These are phyloP conservation scores for Ilyonectria destructans DNA, from an alignment of 2,329 filamentous ascomycete species.

Conservation along the genomic window DNA sequence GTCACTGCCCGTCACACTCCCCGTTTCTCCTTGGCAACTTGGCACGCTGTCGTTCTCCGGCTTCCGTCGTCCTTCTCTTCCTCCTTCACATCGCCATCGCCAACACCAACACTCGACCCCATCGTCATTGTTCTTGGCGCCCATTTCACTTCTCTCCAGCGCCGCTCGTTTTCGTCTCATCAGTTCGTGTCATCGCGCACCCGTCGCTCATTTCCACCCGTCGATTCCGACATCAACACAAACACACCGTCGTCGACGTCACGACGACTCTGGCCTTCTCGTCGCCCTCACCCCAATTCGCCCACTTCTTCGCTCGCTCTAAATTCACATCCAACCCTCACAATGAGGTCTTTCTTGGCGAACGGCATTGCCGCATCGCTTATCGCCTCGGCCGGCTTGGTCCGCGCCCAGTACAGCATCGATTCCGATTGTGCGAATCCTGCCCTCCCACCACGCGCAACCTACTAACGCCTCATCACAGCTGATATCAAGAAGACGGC, in stretches of 20 bases:
- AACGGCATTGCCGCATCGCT: conserved; percentile 43
- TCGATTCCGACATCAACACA: conserved; percentile 16
- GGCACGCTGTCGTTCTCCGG: conserved; percentile 33
- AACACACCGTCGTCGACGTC: conserved; percentile 22
- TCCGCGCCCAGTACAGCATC: conserved; percentile 47
- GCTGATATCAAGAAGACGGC: conserved; percentile 59
- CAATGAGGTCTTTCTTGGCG: conserved; percentile 44
- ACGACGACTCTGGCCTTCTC: conserved; percentile 17
- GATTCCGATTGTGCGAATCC: conserved; percentile 42
- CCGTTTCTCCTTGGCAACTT: conserved; percentile 47
- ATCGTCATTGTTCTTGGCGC: conserved; percentile 35
- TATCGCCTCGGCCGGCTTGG: conserved; percentile 41
- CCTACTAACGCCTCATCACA: conserved; percentile 42
- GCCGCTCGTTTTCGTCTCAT: conserved; percentile 32
- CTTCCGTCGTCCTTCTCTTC: conserved; percentile 35
- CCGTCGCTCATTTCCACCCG: conserved; percentile 19
- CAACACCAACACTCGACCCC: conserved; percentile 39
- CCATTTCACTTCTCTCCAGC: conserved; percentile 16
- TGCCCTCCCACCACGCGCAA: not conserved
- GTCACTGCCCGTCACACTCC: conserved; percentile 30
- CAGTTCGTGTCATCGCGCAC: conserved; percentile 21
- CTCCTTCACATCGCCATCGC: conserved; percentile 39
- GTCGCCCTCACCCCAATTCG: conserved; percentile 11
- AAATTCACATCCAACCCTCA: conserved; percentile 11
- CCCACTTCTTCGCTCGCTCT: conserved; percentile 31